A percentile compares a stretch with the other conserved stretches of the same genome.
phyloP scores from a whole-genome alignment of 495 filamentous ascomycete species.

The Daldinia decipiens region DNA sequence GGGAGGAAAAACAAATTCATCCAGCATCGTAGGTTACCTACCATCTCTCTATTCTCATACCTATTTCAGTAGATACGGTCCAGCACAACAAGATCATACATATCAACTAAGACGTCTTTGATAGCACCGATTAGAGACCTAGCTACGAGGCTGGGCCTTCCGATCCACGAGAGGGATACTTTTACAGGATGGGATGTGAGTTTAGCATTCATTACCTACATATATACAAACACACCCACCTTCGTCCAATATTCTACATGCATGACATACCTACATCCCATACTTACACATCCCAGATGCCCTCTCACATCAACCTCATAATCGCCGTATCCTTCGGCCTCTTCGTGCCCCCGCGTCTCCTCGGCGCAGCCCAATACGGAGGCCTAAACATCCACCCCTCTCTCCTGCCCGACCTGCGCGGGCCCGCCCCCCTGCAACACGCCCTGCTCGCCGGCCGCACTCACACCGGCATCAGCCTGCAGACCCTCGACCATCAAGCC shows the following conservation, averaged over 20 bases:
- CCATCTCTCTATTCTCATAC: not conserved
- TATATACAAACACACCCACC: no score
- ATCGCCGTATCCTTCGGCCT: conserved; percentile 97
- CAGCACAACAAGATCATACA: not conserved
- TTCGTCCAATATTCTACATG: no score
- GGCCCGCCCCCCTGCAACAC: conserved; percentile 79
- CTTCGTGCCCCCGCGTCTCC: conserved; percentile 80
- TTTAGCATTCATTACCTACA: no score
- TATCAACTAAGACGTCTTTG: conserved; percentile 13
- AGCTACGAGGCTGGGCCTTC: conserved; percentile 69
- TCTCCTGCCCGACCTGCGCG: conserved; percentile 85
- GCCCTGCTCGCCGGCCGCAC: conserved; percentile 68
- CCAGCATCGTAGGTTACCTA: conserved; percentile 66
- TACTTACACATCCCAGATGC: conserved; percentile 59
- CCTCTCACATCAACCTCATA: conserved; percentile 77
- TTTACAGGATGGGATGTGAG: conserved; percentile 83
- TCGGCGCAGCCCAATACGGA: conserved; percentile 76
- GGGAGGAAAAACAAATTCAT: conserved; percentile 78
- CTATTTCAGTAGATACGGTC: not conserved
- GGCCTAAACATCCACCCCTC: conserved; percentile 96
- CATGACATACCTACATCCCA: no score
- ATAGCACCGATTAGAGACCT: conserved; percentile 78
- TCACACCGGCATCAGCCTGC: conserved; percentile 78
- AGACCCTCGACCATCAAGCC: conserved; percentile 76
- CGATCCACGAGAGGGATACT: conserved; percentile 77